A percentile compares a stretch with the other conserved stretches of the same genome.
phyloP scores from a whole-genome alignment of 495 filamentous ascomycete genomes.

The Neurospora sp. region DNA sequence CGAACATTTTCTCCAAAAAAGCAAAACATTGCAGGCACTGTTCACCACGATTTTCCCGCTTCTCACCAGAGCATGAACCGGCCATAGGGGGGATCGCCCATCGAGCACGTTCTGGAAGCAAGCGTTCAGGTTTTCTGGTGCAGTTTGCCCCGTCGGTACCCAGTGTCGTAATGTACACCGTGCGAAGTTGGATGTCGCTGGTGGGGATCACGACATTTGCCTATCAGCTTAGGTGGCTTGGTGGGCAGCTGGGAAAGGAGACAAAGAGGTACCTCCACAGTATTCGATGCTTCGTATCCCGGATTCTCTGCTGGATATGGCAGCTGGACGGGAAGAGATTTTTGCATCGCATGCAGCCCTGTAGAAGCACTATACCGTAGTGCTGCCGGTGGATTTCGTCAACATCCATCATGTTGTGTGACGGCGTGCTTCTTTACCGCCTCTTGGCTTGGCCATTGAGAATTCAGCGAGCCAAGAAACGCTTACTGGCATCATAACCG shows the following conservation, averaged over 20 bases:
- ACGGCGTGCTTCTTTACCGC: conserved; percentile 12
- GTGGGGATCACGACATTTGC: not conserved
- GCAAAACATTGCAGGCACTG: not conserved
- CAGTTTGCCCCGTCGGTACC: not conserved
- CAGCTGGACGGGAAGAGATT: not conserved
- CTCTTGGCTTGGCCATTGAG: conserved; percentile 5
- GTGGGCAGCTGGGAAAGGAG: not conserved
- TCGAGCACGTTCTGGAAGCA: not conserved
- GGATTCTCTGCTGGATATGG: not conserved
- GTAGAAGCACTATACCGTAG: not conserved
- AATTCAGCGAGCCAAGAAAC: not conserved
- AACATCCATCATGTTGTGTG: not conserved
- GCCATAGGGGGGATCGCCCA: not conserved
- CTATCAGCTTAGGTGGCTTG: not conserved
- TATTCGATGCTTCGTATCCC: not conserved
- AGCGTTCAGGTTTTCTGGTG: not conserved
- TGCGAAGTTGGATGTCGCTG: not conserved
- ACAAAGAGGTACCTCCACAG: not conserved
- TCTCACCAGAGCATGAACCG: not conserved
- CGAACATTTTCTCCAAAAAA: not conserved
- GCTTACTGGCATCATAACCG: conserved; percentile 12
- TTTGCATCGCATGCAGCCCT: not conserved
- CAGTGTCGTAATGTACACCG: not conserved
- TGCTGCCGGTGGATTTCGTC: not conserved
- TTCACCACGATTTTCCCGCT: not conserved